These are phyloP conservation scores for Prunus salicina DNA, from an alignment of 306 rosid species.

Conservation along the genomic window DNA sequence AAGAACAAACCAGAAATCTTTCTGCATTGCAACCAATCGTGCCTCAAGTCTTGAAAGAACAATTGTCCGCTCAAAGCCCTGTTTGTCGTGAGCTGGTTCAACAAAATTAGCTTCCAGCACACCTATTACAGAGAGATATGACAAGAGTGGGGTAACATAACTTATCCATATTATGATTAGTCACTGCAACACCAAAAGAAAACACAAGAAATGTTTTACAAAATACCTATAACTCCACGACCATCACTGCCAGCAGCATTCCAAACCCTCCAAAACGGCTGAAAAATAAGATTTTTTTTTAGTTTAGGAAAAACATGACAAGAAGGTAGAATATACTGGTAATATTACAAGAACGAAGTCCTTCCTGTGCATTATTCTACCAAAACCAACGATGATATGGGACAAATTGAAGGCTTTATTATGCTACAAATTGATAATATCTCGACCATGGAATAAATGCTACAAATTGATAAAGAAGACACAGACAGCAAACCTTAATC, in stretches of 20 bases:
- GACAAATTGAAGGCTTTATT: neutral
- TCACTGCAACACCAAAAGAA: neutral
- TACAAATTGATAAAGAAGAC: neutral
- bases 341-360: neutral
- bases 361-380: neutral
- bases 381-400: neutral
- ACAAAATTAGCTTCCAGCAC: conserved; percentile 95
- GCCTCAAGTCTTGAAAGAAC: conserved; percentile 78
- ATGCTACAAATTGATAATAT: no score
- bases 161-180: neutral
- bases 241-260: conserved; percentile 96
- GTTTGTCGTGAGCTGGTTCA: conserved; percentile 97
- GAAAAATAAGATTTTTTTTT: conserved; percentile 16
- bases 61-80: conserved; percentile 84
- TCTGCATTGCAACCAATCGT: conserved; percentile 65
- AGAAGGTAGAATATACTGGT: neutral
- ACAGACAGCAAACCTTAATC: conserved; percentile 54
- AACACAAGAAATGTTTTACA: conserved; percentile 6
- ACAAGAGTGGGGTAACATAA: neutral
- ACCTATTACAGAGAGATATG: conserved; percentile 40
- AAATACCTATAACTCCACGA: conserved; percentile 85
- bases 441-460: neutral
- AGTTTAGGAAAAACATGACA: conserved; percentile 14
- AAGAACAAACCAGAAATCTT: conserved; percentile 58
- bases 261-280: conserved; percentile 99